phyloP scores from a whole-genome alignment of 2,329 filamentous ascomycete genomes.

The Pezicula carpinea region DNA sequence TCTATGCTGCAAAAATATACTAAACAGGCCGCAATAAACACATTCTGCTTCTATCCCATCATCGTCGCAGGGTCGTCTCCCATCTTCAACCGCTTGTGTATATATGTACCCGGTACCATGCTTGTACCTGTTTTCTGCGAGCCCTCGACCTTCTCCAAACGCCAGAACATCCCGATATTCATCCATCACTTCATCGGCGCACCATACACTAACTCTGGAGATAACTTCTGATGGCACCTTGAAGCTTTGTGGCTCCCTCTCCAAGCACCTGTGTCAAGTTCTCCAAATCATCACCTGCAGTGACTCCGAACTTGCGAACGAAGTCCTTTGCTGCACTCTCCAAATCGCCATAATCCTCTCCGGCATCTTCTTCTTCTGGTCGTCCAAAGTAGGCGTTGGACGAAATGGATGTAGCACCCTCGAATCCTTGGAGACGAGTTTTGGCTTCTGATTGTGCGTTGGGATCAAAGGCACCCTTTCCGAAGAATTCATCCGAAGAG shows the following conservation, averaged over 20 bases:
- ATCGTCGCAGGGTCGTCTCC: neutral
- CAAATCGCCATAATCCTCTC: constrained; percentile 82
- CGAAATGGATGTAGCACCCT: constrained; percentile 87
- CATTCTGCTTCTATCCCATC: neutral
- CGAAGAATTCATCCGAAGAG: constrained; percentile 97
- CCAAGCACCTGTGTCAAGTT: constrained; percentile 80
- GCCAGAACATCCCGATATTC: constrained; percentile 3
- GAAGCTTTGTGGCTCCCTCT: constrained; percentile 78
- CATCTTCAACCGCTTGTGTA: neutral
- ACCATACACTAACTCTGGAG: constrained; percentile 47
- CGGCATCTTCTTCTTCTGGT: constrained; percentile 71
- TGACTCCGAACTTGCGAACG: constrained; percentile 90
- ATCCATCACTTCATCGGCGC: neutral
- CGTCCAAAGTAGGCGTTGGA: constrained; percentile 97
- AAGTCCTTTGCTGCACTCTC: constrained; percentile 96
- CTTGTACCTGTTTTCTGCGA: neutral
- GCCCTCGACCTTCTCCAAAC: constrained; percentile 6
- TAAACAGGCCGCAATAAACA: neutral
- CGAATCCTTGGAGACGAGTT: constrained; percentile 81
- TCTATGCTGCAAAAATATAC: constrained; percentile 15
- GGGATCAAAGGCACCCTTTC: constrained; percentile 81
- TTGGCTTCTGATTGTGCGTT: constrained; percentile 80
- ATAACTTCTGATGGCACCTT: constrained; percentile 67
- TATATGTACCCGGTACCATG: too few species aligned
- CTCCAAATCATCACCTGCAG: constrained; percentile 91